These are phyloP conservation scores for Simplicillium aogashimaense DNA, from an alignment of 2,329 filamentous ascomycete genomes.

Conservation along the genomic window DNA sequence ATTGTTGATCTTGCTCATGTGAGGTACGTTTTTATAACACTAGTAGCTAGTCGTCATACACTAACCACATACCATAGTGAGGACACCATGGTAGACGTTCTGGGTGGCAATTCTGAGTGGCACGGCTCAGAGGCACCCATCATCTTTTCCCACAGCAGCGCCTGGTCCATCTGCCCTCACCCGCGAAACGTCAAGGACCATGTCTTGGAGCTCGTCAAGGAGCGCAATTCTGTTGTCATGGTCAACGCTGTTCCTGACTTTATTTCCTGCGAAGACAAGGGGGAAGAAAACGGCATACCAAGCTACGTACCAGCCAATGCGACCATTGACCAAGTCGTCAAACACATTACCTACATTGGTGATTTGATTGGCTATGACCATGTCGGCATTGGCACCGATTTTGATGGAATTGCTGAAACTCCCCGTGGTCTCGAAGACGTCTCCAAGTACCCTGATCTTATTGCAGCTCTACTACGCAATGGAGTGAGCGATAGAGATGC, in stretches of 20 bases:
- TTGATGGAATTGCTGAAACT: constrained; percentile 62
- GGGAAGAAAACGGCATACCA: constrained; percentile 54
- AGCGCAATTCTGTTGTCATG: constrained; percentile 72
- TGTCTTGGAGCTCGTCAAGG: constrained; percentile 66
- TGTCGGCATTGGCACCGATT: constrained; percentile 83
- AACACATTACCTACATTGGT: constrained; percentile 77
- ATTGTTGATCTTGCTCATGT: constrained; percentile 81
- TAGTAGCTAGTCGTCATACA: too few relatives aligned
- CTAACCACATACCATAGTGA: constrained; percentile 28
- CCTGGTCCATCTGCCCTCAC: constrained; percentile 72
- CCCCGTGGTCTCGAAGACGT: constrained; percentile 78
- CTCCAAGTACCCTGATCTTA: constrained; percentile 67
- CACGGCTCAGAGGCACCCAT: constrained; percentile 67
- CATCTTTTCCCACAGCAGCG: constrained; percentile 84
- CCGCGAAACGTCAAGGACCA: constrained; percentile 85
- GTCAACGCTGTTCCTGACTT: constrained; percentile 82
- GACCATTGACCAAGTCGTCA: constrained; percentile 67
- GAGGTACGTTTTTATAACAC: constrained; percentile 19
- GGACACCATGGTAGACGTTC: constrained; percentile 78
- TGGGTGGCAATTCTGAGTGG: constrained; percentile 56
- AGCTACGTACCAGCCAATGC: constrained; percentile 56
- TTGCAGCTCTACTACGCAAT: constrained; percentile 62
- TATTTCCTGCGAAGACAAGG: constrained; percentile 59
- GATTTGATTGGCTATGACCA: constrained; percentile 76
- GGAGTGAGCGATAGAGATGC: constrained; percentile 68